Conservation (phyloP, 768 basidiomycete species). For the Roridomyces roridus region DNA sequence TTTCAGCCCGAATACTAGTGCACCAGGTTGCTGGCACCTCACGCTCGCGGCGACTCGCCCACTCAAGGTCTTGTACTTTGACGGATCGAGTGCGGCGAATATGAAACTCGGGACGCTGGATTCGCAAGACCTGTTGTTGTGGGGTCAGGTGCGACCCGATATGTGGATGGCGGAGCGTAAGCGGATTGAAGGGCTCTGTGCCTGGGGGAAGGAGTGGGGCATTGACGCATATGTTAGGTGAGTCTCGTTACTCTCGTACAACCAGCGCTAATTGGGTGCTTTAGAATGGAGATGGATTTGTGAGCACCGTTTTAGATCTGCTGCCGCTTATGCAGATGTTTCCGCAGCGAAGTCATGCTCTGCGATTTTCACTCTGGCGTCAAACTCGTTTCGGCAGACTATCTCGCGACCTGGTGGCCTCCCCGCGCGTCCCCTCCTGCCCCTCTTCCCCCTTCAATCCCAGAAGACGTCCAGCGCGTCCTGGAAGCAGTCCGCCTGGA, state of each 20-base stretch:
- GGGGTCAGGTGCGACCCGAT: conserved; percentile 39
- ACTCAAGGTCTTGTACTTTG: conserved; percentile 57
- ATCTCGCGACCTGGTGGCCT: conserved; percentile 15
- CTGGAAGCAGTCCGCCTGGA: conserved; percentile 8
- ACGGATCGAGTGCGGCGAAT: conserved; percentile 57
- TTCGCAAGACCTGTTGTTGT: conserved; percentile 54
- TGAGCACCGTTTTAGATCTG: conserved; percentile 18
- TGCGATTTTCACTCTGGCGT: conserved; percentile 39
- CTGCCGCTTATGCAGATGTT: neutral
- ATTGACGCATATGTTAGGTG: conserved; percentile 56
- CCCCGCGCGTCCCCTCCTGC: conserved; percentile 1
- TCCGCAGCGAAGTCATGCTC: conserved; percentile 43
- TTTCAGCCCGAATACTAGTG: neutral
- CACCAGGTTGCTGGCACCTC: conserved; percentile 44
- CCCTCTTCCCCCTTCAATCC: neutral
- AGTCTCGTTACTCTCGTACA: neutral
- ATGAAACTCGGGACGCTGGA: conserved; percentile 47
- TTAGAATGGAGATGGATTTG: conserved; percentile 37
- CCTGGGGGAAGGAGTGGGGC: conserved; percentile 47
- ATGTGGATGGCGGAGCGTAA: conserved; percentile 32
- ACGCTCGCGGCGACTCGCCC: conserved; percentile 44
- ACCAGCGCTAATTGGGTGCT: too few relatives aligned
- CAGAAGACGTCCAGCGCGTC: neutral
- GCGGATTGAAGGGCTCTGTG: conserved; percentile 46
- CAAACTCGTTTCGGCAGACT: conserved; percentile 27